Evolutionary conservation across 1,284 basidiomycete species (phyloP).

Genomic region (Rhizopogon parksii): DNA sequence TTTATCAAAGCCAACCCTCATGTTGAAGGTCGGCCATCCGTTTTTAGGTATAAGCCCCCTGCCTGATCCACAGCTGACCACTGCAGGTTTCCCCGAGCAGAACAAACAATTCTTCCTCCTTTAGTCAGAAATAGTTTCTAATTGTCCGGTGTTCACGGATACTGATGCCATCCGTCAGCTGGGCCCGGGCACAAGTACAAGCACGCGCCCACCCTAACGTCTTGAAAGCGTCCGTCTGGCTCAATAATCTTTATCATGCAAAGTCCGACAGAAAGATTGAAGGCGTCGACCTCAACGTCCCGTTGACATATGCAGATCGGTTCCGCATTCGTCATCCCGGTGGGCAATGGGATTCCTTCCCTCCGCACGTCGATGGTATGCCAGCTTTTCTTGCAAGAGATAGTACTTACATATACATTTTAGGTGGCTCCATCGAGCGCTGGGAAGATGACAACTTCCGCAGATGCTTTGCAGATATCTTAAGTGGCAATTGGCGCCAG

Average conservation of each 20-base stretch:
- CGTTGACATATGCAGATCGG: conserved; percentile 75
- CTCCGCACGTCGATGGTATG: conserved; percentile 73
- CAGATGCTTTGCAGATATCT: conserved; percentile 58
- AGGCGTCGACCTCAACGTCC: conserved; percentile 61
- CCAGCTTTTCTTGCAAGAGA: neutral
- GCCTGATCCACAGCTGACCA: neutral
- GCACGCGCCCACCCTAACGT: conserved; percentile 72
- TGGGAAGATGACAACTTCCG: conserved; percentile 78
- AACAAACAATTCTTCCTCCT: conserved; percentile 69
- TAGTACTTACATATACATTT: neutral
- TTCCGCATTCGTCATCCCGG: conserved; percentile 79
- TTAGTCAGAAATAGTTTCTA: conserved; percentile 40
- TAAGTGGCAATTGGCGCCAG: conserved; percentile 62
- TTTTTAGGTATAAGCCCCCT: neutral
- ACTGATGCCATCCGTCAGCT: conserved; percentile 33
- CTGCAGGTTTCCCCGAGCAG: conserved; percentile 44
- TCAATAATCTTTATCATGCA: conserved; percentile 58
- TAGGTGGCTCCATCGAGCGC: conserved; percentile 72
- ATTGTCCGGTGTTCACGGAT: neutral
- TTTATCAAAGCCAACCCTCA: conserved; percentile 54
- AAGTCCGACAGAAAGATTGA: conserved; percentile 33
- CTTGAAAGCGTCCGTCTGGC: conserved; percentile 51
- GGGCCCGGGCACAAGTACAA: conserved; percentile 63
- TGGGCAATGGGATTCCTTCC: conserved; percentile 56
- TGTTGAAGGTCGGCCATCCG: conserved; percentile 35